Evolutionary conservation across 805 yeast species (phyloP).

Genomic region (Barnettozyma californica): DNA sequence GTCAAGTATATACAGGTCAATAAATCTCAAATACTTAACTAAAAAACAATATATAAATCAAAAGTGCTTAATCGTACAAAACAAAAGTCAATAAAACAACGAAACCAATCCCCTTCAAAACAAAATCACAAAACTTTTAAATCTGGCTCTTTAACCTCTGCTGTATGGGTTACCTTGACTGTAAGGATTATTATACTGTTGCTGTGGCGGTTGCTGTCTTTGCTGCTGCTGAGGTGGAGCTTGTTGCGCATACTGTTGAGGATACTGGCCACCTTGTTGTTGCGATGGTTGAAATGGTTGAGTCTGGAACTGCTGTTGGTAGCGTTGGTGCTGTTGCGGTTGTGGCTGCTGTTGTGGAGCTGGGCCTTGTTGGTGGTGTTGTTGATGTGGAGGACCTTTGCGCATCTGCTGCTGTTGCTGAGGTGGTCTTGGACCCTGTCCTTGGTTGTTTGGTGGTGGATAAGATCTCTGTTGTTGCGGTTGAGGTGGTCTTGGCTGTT

Average conservation of each 20-base stretch:
- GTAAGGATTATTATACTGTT: slow-evolving; percentile 7
- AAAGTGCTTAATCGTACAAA: neutral
- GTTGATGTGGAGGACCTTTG: neutral
- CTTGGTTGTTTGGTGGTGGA: slow-evolving; percentile 1
- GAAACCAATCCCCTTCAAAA: neutral
- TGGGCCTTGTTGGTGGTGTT: neutral
- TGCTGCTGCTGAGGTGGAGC: slow-evolving; percentile 1
- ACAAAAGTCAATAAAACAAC: neutral
- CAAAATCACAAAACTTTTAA: neutral
- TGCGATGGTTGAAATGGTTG: neutral
- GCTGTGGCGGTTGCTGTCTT: slow-evolving; percentile 2
- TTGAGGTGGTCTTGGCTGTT: slow-evolving; percentile 9
- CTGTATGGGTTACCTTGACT: slow-evolving; percentile 8
- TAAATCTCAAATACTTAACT: neutral
- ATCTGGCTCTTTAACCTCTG: neutral
- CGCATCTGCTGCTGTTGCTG: slow-evolving; percentile 1
- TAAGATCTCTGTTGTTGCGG: slow-evolving; percentile 8
- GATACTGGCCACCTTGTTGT: neutral
- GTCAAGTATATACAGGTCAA: neutral
- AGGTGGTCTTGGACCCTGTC: slow-evolving; percentile 4
- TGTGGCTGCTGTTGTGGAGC: neutral
- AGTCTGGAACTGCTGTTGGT: neutral
- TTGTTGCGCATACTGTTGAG: slow-evolving; percentile 1
- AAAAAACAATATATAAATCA: neutral
- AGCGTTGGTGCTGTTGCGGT: neutral